Conservation (phyloP, 163 green algal genomes). For the Chlorella variabilis region DNA sequence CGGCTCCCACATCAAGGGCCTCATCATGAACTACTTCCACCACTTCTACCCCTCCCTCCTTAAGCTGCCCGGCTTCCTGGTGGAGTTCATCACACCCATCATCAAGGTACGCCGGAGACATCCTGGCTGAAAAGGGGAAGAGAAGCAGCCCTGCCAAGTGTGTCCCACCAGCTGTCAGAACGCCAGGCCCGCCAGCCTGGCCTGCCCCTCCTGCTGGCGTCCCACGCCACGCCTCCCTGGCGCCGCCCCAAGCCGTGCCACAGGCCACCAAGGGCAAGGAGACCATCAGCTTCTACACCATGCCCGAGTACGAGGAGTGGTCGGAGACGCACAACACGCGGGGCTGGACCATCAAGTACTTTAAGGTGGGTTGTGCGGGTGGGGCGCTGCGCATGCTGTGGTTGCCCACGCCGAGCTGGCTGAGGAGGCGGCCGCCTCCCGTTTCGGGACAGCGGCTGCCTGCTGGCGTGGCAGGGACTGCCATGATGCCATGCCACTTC, state of each 20-base stretch:
- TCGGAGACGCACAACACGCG: slow-evolving; percentile 70
- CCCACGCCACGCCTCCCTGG: too few species aligned
- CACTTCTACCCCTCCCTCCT: slow-evolving; percentile 97
- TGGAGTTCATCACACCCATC: slow-evolving; percentile 99
- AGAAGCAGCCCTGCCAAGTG: too few species aligned
- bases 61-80: slow-evolving; percentile 92
- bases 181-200: too few species aligned
- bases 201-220: not conserved
- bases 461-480: too few species aligned
- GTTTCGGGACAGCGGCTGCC: too few species aligned
- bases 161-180: too few species aligned
- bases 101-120: slow-evolving; percentile 81
- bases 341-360: slow-evolving; percentile 89
- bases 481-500: too few species aligned
- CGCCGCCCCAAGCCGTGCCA: too few species aligned
- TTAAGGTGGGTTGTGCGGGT: slow-evolving; percentile 51
- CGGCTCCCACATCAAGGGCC: slow-evolving; percentile 99
- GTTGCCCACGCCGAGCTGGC: too few species aligned
- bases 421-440: too few species aligned
- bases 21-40: slow-evolving; percentile 99
- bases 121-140: too few species aligned
- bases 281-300: slow-evolving; percentile 93
- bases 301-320: slow-evolving; percentile 99
- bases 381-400: not conserved
- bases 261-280: slow-evolving; percentile 89